These are phyloP conservation scores for Leccinellum luteum DNA, from an alignment of 768 basidiomycete genomes.

Conservation along the genomic window DNA sequence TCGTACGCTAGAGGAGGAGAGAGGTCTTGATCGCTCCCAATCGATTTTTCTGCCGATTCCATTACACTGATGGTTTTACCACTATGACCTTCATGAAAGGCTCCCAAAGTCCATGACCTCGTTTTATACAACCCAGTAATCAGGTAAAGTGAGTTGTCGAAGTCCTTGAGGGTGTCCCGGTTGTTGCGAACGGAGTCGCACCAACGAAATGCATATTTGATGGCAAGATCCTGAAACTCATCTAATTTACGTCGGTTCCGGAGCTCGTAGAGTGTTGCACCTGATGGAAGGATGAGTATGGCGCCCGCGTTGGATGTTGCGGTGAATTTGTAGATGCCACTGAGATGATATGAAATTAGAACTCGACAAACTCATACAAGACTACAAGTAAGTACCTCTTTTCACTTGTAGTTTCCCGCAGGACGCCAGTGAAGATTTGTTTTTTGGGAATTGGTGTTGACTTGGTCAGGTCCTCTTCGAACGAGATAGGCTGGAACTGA, in stretches of 20 bases:
- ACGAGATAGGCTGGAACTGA: no score
- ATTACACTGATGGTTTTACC: neutral
- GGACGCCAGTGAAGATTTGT: no score
- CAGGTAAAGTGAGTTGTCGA: no score
- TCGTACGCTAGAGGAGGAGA: neutral
- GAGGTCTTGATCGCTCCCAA: neutral
- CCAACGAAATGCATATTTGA: neutral
- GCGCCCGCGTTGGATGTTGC: neutral
- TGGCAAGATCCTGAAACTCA: neutral
- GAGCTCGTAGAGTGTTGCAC: neutral
- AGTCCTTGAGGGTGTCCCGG: no score
- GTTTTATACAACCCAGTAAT: slow-evolving; percentile 4
- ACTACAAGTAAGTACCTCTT: no score
- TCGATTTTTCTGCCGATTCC: neutral
- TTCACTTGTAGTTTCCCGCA: no score
- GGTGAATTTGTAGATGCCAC: slow-evolving; percentile 1
- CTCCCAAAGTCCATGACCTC: neutral
- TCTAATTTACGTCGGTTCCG: neutral
- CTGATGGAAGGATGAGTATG: slow-evolving; percentile 5
- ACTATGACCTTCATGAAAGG: neutral
- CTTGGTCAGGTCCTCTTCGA: no score
- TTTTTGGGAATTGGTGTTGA: no score
- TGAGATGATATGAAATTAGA: no score
- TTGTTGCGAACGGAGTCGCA: neutral
- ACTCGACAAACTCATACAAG: no score